phyloP scores from a whole-genome alignment of 257 asterid species.

The Scutellaria baicalensis region DNA sequence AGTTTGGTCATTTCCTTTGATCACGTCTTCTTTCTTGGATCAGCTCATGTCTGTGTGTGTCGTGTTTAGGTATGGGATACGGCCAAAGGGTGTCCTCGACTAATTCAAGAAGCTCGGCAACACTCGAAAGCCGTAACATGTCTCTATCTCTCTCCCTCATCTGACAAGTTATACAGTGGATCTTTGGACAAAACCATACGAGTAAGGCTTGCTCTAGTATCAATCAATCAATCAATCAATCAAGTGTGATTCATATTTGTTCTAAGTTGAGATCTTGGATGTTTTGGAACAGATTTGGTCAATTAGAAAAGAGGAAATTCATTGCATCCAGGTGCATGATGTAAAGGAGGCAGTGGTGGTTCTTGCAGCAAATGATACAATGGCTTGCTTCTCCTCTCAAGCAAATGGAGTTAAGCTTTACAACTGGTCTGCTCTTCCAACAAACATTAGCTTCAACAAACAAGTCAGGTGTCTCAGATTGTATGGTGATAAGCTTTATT shows the following conservation, averaged over 20 bases:
- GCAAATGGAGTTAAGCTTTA: conserved; percentile 76
- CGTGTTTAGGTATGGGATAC: conserved; percentile 76
- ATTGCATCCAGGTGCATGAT: conserved; percentile 70
- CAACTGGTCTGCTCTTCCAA: conserved; percentile 65
- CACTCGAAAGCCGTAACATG: conserved; percentile 74
- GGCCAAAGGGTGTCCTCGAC: conserved; percentile 42
- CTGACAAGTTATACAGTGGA: conserved; percentile 60
- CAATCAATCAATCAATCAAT: too few species aligned
- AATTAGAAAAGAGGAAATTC: conserved; percentile 68
- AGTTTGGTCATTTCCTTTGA: too few species aligned
- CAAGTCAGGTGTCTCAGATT: conserved; percentile 51
- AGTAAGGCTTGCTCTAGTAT: conserved; percentile 22
- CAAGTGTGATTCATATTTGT: too few species aligned
- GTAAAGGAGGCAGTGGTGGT: conserved; percentile 60
- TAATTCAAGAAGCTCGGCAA: conserved; percentile 71
- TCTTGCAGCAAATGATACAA: conserved; percentile 44
- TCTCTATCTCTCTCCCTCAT: conserved; percentile 47
- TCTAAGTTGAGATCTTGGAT: background rate
- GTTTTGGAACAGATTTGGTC: conserved; percentile 55
- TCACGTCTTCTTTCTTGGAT: too few species aligned
- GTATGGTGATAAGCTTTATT: conserved; percentile 56
- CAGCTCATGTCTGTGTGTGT: background rate
- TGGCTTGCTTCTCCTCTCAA: conserved; percentile 63
- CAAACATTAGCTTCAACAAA: conserved; percentile 56
- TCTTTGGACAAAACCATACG: conserved; percentile 82